Base-by-base conservation (phyloP, 169 alveolate species). In the Cryptosporidium canis region DNA sequence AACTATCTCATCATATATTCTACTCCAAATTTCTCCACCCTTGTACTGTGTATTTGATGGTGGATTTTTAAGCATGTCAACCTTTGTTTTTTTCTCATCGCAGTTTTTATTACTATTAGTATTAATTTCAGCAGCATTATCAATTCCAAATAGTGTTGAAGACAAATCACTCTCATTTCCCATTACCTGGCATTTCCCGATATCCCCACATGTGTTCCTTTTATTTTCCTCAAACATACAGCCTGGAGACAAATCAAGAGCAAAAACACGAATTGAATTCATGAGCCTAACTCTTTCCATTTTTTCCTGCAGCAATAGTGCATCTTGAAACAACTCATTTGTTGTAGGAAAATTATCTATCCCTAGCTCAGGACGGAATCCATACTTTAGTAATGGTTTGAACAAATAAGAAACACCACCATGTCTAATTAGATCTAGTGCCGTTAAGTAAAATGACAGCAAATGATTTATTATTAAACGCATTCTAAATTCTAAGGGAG, bases 31-130 rank as follows among this genome's bases (percentile, higher is more conserved):
- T 24, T 63, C 63, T 4, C 77, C 87, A 2, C 87, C 87, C 29
- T 77, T 24, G 37, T 77, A 77, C 27, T 77, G 66, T 7, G 87
- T 77, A 33, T 77, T 77, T 41, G 77, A 56, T 3, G 87, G 87
- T 24, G 87, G 87, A 39, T 77, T 77, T 41, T 39, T 77, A 39
- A 61, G 44, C 87, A 77, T 77, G 64, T 77, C 87, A 24, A 77
- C 45, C 29, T 58, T 27, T 6, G 87, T 77, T 31, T 58, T 58
- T 18, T 77, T 61, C 12, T 43, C 63, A 31, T 58, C 44, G 29
- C 87, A 77, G 37, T 37, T 27, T 4, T 43, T 43, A 21, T 41
- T 29, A 21, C 58, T 64, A 27, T 11, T 14, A 66, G 16, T 3
- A 44, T 21, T 27, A 37, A 43, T 41, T 35, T 33, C 14, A 24